Evolutionary conservation across 2,329 filamentous ascomycete species (phyloP).

Genomic region (Zasmidium angulare): DNA sequence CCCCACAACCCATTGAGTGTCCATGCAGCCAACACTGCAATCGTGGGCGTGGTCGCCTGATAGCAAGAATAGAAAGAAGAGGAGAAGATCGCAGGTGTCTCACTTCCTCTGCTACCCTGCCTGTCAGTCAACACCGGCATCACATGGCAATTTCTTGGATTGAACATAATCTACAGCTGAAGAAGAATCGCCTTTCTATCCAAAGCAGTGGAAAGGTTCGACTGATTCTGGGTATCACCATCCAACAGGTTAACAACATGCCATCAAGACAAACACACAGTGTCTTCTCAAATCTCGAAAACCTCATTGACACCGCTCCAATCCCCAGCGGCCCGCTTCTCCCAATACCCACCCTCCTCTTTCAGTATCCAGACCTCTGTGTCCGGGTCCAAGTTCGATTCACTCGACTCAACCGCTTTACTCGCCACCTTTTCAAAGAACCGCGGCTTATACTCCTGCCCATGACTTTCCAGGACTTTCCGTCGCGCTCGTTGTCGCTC

Average conservation of each 20-base stretch:
- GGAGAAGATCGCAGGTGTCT: too few relatives aligned
- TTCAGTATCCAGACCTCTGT: conserved; percentile 64
- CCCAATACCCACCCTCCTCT: conserved; percentile 88
- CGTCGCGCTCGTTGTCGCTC: conserved; percentile 78
- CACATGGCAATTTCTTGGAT: too few relatives aligned
- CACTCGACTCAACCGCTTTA: conserved; percentile 20
- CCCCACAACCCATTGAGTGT: too few relatives aligned
- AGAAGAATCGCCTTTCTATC: not conserved
- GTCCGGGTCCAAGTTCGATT: conserved; percentile 27
- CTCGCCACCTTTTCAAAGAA: conserved; percentile 75
- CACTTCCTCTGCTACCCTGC: too few relatives aligned
- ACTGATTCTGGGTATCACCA: not conserved
- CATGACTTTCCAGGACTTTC: conserved; percentile 71
- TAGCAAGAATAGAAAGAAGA: too few relatives aligned
- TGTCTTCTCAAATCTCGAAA: conserved; percentile 41
- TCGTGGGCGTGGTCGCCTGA: too few relatives aligned
- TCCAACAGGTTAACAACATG: not conserved
- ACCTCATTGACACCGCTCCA: conserved; percentile 63
- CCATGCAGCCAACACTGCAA: too few relatives aligned
- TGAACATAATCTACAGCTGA: too few relatives aligned
- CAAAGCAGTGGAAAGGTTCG: not conserved
- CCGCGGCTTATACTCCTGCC: conserved; percentile 69
- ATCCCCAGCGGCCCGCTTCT: conserved; percentile 67
- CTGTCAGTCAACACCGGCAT: too few relatives aligned
- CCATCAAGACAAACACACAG: not conserved